These are phyloP conservation scores for Aulographum hederae DNA, from an alignment of 2,329 filamentous ascomycete species.

Conservation along the genomic window DNA sequence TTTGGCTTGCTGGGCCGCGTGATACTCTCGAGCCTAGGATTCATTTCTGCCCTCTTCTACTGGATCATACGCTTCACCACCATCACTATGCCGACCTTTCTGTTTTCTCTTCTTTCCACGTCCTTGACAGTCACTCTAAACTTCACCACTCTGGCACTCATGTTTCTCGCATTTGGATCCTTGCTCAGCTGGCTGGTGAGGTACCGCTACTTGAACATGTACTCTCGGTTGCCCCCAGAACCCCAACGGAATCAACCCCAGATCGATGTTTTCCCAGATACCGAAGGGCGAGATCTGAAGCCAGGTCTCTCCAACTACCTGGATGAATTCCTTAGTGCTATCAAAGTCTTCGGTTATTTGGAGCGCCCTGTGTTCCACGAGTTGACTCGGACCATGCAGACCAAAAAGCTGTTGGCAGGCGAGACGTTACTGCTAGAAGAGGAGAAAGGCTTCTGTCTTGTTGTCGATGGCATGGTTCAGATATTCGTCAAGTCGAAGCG, in stretches of 20 bases:
- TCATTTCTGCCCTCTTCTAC: conserved; percentile 45
- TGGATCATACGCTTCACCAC: conserved; percentile 73
- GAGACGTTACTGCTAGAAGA: conserved; percentile 92
- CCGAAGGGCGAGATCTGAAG: conserved; percentile 77
- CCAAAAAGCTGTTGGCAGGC: conserved; percentile 83
- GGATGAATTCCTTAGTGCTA: conserved; percentile 93
- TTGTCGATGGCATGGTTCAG: conserved; percentile 89
- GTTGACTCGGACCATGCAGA: conserved; percentile 95
- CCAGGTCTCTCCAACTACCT: conserved; percentile 88
- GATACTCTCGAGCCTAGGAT: conserved; percentile 29
- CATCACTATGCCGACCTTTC: conserved; percentile 72
- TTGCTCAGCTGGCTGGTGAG: conserved; percentile 83
- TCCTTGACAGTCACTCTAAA: conserved; percentile 32
- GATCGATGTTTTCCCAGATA: conserved; percentile 85
- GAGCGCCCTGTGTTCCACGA: conserved; percentile 96
- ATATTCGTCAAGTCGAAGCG: conserved; percentile 90
- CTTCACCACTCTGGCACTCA: conserved; percentile 24
- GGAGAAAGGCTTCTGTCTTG: conserved; percentile 93
- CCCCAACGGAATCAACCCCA: conserved; percentile 92
- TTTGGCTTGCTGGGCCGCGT: conserved; percentile 27
- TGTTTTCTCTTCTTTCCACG: conserved; percentile 47
- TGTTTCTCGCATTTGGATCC: conserved; percentile 60
- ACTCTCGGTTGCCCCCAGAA: conserved; percentile 80
- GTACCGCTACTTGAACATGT: conserved; percentile 94
- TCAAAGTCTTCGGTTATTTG: conserved; percentile 96